Base-by-base conservation (phyloP, 192 early-diverging fungal species). In the Lobosporangium transversale region DNA sequence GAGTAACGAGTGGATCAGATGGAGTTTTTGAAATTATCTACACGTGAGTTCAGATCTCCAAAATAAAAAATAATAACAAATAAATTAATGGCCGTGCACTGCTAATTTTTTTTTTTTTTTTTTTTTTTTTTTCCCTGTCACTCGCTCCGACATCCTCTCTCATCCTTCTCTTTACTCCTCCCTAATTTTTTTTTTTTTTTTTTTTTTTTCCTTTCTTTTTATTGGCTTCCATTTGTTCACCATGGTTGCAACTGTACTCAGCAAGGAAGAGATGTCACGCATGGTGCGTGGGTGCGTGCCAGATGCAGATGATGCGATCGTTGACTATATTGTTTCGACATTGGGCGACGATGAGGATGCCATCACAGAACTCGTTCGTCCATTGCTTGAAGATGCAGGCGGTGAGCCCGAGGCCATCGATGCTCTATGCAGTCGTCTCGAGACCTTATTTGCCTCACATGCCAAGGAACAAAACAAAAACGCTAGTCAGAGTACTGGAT, bases 291-390 rank as follows among this genome's bases (percentile, higher is more conserved):
- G 81, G 42, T 79, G 86, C 31, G 86, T 92, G 31, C 92, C 92
- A 15, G 89, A 82, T 50, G 81, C 92, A 18, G 92, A 93, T 81
- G 87, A 89, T 26, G 82, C 91, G 29, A 88, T 93, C 70, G 70
- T 92, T 56, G 90, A 94, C 35, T 94, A 93, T 76, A 83, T 93
- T 45, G 83, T 85, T 33, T 80, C 79, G n/a, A 33, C 68, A 31
- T 60, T 80, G 52, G 82, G 73, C 49, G 87, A 89, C 44, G 84
- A 78, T 12, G 87, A 86, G 52, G 85, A 85, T 54, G 84, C 83
- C 24, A 81, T 90, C 33, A n/a, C 75, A 20, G 92, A 91, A 26
- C 88, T 92, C 50, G 85, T 94, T 49, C 79, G 80, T 18, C 88
- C 89, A 1, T 73, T 94, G 58, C 83, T 94, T 1, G 81, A 90